Base-by-base conservation (phyloP, 2,329 filamentous ascomycete genomes). In the Volutella citrinella region DNA sequence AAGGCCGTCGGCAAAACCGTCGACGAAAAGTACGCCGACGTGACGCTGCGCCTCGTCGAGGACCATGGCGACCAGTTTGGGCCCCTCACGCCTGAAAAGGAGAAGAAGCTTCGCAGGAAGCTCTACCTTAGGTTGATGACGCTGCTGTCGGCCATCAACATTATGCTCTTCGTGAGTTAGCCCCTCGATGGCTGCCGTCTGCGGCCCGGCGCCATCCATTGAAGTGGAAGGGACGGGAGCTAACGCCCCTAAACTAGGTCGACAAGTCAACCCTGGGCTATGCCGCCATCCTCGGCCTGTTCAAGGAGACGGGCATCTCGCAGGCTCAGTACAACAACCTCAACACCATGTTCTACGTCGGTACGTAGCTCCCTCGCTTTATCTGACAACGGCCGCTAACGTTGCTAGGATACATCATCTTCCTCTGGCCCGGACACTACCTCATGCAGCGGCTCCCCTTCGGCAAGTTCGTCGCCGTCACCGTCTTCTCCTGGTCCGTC, bases 211-310 rank as follows among this genome's bases (percentile, higher is more conserved):
- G n/a, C n/a, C n/a, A n/a, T n/a, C n/a, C n/a, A n/a, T n/a, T n/a
- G n/a, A n/a, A 7, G 11, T 7, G 10, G 8, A 6, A 10, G n/a
- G 12, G 14, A 17, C 2, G 7, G 4, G 15, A 21, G 12, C 23
- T 11, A 6, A 38, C 16, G 13, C 19, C 7, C 5, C 12, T n/a
- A n/a, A n/a, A n/a, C 5, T 26, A 64, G 60, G 54, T 64, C 28
- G 61, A 66, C 36, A 67, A 66, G 45, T 57, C 63, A 0, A 66
- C 63, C 1, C 42, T 68, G 1, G 56, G 59, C 2, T 66, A 66
- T 27, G 54, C 63, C 6, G 58, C 64, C 1, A 59, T 68, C 15
- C 49, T 68, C 6, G 65, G 64, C 1, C 37, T 68, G 0, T 65
- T 67, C 13, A 59, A 66, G 21, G 63, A 66, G 29, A 66, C 61